Conservation (phyloP, 1,284 basidiomycete genomes). For the Paramarasmius palmivorus region DNA sequence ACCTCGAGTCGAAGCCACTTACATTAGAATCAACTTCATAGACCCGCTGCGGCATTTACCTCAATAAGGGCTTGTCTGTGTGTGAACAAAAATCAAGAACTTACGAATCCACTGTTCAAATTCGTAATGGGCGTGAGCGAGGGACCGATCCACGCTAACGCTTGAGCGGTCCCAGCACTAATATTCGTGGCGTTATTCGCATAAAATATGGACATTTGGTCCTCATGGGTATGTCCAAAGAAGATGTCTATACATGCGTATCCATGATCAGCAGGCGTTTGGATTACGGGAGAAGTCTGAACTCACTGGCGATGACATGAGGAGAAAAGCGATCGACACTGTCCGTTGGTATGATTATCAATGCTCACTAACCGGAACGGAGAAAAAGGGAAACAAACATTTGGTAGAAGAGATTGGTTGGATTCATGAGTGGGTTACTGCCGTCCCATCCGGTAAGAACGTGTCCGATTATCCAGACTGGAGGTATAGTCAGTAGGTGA, state of each 20-base stretch:
- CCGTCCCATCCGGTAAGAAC: slow-evolving; percentile 81
- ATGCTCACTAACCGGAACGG: slow-evolving; percentile 1
- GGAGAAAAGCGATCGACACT: slow-evolving; percentile 81
- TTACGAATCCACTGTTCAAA: slow-evolving; percentile 71
- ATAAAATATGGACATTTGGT: slow-evolving; percentile 80
- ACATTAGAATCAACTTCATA: slow-evolving; percentile 79
- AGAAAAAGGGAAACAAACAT: slow-evolving; percentile 44
- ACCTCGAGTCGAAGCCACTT: slow-evolving; percentile 22
- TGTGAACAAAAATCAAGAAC: neutral
- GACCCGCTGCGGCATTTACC: slow-evolving; percentile 38
- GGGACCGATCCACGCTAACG: slow-evolving; percentile 68
- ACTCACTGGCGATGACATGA: slow-evolving; percentile 76
- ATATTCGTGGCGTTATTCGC: slow-evolving; percentile 69
- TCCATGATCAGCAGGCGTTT: slow-evolving; percentile 6
- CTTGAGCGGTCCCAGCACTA: slow-evolving; percentile 55
- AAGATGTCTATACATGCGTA: slow-evolving; percentile 57
- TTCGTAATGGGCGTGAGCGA: slow-evolving; percentile 75
- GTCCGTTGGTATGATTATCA: slow-evolving; percentile 20
- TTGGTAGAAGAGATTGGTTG: slow-evolving; percentile 71
- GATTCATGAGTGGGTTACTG: slow-evolving; percentile 56
- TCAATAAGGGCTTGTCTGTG: neutral
- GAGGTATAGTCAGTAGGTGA: neutral
- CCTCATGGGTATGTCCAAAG: slow-evolving; percentile 83
- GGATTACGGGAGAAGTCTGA: neutral
- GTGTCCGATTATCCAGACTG: slow-evolving; percentile 82